Conservation (phyloP, 495 filamentous ascomycete genomes). For the Penicillium goetzii region DNA sequence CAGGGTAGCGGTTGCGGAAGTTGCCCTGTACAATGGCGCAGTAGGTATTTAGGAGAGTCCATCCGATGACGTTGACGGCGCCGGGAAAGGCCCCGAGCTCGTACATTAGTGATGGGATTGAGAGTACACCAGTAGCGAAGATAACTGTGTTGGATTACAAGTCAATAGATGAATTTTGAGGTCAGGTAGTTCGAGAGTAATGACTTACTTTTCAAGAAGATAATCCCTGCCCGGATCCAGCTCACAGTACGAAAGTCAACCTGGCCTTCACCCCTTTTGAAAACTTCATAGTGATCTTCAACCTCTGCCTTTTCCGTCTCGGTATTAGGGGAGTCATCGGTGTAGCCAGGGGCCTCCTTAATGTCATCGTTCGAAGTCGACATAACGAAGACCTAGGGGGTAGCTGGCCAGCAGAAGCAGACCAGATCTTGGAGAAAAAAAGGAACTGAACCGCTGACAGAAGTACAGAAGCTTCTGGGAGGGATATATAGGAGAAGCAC, state of each 20-base stretch:
- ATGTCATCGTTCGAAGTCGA: conserved; percentile 23
- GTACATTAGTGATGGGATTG: conserved; percentile 63
- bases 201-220: conserved; percentile 55
- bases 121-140: conserved; percentile 63
- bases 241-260: conserved; percentile 61
- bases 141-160: conserved; percentile 29
- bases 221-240: conserved; percentile 59
- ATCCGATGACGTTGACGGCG: conserved; percentile 58
- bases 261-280: conserved; percentile 52
- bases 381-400: conserved; percentile 11
- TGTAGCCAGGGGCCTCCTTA: conserved; percentile 21
- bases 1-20: conserved; percentile 41
- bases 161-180: background rate
- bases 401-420: background rate
- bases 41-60: conserved; percentile 67
- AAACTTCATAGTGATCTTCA: conserved; percentile 50
- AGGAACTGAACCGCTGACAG: background rate
- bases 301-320: conserved; percentile 25
- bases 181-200: no score
- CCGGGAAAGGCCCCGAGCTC: conserved; percentile 63
- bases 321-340: conserved; percentile 2
- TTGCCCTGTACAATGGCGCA: conserved; percentile 41
- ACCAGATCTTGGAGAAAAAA: background rate
- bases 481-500: conserved; percentile 20
- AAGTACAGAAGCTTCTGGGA: background rate